Conservation (phyloP, 2,329 filamentous ascomycete species). For the Purpureocillium takamizusanense region DNA sequence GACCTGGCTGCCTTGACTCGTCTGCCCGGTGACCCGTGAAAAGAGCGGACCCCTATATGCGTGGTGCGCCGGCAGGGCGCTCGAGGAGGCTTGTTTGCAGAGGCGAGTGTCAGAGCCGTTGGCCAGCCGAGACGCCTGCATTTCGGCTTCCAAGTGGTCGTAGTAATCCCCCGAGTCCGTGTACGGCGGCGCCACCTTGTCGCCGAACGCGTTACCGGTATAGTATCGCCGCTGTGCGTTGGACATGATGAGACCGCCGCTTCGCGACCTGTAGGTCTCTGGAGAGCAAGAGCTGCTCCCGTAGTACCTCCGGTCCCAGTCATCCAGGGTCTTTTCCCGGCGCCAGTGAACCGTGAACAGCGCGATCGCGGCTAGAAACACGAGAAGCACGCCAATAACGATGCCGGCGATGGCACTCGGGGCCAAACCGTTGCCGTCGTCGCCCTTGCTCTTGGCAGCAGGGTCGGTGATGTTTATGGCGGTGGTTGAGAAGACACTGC, state of each 20-base stretch:
- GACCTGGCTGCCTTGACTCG: background rate
- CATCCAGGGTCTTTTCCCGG: conserved; percentile 25
- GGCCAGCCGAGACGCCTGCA: background rate
- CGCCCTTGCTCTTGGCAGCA: conserved; percentile 13
- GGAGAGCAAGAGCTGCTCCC: conserved; percentile 9
- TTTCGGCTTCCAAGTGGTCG: conserved; percentile 24
- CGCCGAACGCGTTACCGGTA: conserved; percentile 9
- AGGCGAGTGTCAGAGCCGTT: background rate
- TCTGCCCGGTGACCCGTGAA: background rate
- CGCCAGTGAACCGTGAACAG: conserved; percentile 41
- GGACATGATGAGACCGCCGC: conserved; percentile 16
- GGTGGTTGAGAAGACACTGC: conserved; percentile 28
- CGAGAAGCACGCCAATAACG: conserved; percentile 32
- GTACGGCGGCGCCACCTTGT: conserved; percentile 13
- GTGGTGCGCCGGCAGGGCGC: conserved; percentile 35
- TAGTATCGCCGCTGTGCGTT: conserved; percentile 10
- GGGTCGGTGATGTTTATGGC: conserved; percentile 31
- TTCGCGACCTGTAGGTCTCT: conserved; percentile 10
- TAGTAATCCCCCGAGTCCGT: conserved; percentile 30
- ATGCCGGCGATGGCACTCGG: conserved; percentile 46
- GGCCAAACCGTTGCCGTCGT: conserved; percentile 24
- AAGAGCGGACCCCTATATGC: conserved; percentile 25
- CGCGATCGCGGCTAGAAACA: conserved; percentile 29
- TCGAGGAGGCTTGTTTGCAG: conserved; percentile 11
- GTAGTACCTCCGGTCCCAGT: conserved; percentile 6